phyloP scores from a whole-genome alignment of 1,139 yeast species.

The Oligophagozyma castellii region DNA sequence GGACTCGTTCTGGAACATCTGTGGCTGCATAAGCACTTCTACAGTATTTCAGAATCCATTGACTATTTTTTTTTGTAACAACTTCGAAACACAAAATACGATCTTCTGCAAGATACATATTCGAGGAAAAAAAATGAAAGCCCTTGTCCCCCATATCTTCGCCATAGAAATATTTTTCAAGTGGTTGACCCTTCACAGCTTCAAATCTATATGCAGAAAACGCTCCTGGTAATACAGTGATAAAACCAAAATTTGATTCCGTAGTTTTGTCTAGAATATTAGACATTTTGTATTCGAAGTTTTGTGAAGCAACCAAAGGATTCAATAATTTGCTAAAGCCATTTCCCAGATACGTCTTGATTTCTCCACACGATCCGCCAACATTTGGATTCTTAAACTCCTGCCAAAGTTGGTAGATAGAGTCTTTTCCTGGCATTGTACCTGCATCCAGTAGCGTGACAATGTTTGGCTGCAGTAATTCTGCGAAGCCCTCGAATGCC shows the following conservation, averaged over 20 bases:
- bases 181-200: conserved; percentile 75
- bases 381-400: conserved; percentile 75
- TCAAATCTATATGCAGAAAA: conserved; percentile 76
- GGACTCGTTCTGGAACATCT: conserved; percentile 81
- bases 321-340: conserved; percentile 55
- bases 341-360: conserved; percentile 75
- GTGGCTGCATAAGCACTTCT: conserved; percentile 89
- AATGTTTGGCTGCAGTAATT: conserved; percentile 73
- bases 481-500: conserved; percentile 90
- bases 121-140: conserved; percentile 69
- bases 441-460: conserved; percentile 85
- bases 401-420: conserved; percentile 78
- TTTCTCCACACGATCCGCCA: conserved; percentile 94
- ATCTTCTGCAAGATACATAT: conserved; percentile 93
- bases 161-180: conserved; percentile 83
- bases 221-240: conserved; percentile 86
- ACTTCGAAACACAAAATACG: conserved; percentile 89
- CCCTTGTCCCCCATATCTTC: conserved; percentile 55
- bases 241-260: conserved; percentile 80
- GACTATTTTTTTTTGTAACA: conserved; percentile 61
- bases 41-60: conserved; percentile 81
- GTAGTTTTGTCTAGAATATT: conserved; percentile 84
- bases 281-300: conserved; percentile 86
- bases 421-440: conserved; percentile 78
- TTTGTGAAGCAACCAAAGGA: conserved; percentile 85